A percentile compares a stretch with the other conserved stretches of the same genome.
phyloP scores from a whole-genome alignment of 2,329 filamentous ascomycete genomes.

The Aspergillus nomiae region DNA sequence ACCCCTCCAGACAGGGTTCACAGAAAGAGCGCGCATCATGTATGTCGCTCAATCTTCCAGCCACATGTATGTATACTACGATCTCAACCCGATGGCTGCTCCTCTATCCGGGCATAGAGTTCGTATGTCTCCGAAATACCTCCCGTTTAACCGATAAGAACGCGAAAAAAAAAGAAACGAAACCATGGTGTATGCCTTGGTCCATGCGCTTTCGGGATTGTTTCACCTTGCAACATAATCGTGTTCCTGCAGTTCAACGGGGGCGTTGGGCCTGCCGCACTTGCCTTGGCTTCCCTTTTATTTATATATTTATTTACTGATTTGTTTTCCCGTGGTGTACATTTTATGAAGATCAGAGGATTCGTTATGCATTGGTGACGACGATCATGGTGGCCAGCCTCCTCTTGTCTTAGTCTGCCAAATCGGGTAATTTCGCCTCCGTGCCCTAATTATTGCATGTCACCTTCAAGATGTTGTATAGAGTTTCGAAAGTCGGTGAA shows the following conservation, averaged over 20 bases:
- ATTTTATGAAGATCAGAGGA: slow-evolving; percentile 1
- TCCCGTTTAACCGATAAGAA: background rate
- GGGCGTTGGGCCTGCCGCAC: slow-evolving; percentile 9
- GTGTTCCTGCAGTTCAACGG: slow-evolving; percentile 13
- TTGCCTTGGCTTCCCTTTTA: background rate
- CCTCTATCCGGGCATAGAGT: background rate
- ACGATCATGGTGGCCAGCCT: background rate
- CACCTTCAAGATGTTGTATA: background rate
- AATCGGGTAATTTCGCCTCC: background rate
- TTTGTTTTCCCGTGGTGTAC: background rate
- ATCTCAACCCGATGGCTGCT: background rate
- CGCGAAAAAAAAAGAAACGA: background rate
- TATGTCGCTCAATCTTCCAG: background rate
- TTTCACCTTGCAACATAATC: slow-evolving; percentile 18
- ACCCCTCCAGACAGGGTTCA: background rate
- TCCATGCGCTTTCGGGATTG: slow-evolving; percentile 7
- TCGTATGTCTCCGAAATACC: background rate
- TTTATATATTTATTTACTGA: background rate
- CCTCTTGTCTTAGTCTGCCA: background rate
- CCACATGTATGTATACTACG: slow-evolving; percentile 1
- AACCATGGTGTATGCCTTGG: background rate
- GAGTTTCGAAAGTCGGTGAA: background rate
- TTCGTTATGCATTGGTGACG: background rate
- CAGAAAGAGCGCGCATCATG: background rate
- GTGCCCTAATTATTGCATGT: background rate